These are phyloP conservation scores for Iberis pinnata DNA, from an alignment of 345 rosid species.

Conservation along the genomic window DNA sequence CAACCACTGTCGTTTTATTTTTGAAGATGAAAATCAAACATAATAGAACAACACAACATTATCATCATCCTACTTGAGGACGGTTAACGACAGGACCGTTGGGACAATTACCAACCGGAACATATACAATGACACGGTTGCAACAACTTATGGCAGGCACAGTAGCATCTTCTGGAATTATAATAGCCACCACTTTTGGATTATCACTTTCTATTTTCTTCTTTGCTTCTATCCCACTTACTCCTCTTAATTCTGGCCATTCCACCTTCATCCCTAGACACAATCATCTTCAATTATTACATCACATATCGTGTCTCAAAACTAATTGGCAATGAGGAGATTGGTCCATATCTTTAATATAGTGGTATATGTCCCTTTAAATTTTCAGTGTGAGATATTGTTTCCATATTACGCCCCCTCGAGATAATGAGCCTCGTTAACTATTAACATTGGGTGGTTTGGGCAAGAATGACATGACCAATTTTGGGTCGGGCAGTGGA, in stretches of 20 bases:
- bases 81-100: not conserved
- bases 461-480: too few relatives aligned
- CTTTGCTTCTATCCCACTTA: not conserved
- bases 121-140: not conserved
- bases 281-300: too few relatives aligned
- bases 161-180: not conserved
- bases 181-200: not conserved
- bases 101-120: not conserved
- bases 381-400: too few relatives aligned
- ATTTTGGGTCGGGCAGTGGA: too few relatives aligned
- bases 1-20: not conserved
- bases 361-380: too few relatives aligned
- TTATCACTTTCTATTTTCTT: not conserved
- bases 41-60: not conserved
- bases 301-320: not conserved
- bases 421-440: too few relatives aligned
- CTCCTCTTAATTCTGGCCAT: slow-evolving; percentile 5
- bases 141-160: not conserved
- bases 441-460: too few relatives aligned
- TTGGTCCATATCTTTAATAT: too few relatives aligned
- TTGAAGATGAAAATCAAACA: not conserved
- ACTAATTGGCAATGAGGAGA: too few relatives aligned
- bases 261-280: slow-evolving; percentile 1
- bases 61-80: not conserved
- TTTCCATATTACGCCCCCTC: too few relatives aligned